phyloP scores from a whole-genome alignment of 2,329 filamentous ascomycete genomes.

The Claviceps paspali region DNA sequence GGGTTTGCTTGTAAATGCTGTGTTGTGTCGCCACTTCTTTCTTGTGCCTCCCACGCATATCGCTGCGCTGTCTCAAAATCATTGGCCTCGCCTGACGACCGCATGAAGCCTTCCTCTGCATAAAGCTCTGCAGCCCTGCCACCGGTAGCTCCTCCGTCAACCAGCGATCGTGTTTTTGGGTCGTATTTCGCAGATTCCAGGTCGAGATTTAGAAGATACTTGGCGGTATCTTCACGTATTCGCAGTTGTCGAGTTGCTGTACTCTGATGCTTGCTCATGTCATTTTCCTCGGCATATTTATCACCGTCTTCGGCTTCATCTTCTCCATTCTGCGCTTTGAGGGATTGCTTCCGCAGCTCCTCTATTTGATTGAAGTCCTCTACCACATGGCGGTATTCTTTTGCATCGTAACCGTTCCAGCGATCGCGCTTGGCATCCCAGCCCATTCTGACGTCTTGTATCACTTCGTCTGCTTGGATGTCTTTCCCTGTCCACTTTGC shows the following conservation, averaged over 20 bases:
- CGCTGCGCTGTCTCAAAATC: conserved; percentile 82
- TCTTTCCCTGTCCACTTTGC: conserved; percentile 86
- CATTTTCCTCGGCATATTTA: conserved; percentile 85
- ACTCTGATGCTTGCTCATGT: conserved; percentile 88
- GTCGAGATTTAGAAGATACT: conserved; percentile 89
- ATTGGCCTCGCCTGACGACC: conserved; percentile 74
- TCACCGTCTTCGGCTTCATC: conserved; percentile 43
- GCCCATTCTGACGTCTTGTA: conserved; percentile 73
- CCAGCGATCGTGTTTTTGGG: conserved; percentile 84
- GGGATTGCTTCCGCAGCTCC: conserved; percentile 45
- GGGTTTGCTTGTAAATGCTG: conserved; percentile 93
- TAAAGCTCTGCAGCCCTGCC: conserved; percentile 72
- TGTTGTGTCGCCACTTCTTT: conserved; percentile 60
- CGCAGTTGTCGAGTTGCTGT: conserved; percentile 83
- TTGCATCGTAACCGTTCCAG: conserved; percentile 94
- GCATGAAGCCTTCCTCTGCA: conserved; percentile 85
- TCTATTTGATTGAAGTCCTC: conserved; percentile 82
- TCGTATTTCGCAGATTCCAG: conserved; percentile 96
- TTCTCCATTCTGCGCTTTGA: conserved; percentile 25
- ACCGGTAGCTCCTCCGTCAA: conserved; percentile 65
- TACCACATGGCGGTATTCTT: conserved; percentile 74
- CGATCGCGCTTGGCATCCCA: conserved; percentile 97
- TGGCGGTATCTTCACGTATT: conserved; percentile 90
- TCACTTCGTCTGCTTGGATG: conserved; percentile 80
- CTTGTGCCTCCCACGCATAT: conserved; percentile 93